Percentiles rank a stretch among this genome's conserved stretches.
phyloP scores from a whole-genome alignment of 2,329 filamentous ascomycete genomes.

The Parastagonospora avenae region DNA sequence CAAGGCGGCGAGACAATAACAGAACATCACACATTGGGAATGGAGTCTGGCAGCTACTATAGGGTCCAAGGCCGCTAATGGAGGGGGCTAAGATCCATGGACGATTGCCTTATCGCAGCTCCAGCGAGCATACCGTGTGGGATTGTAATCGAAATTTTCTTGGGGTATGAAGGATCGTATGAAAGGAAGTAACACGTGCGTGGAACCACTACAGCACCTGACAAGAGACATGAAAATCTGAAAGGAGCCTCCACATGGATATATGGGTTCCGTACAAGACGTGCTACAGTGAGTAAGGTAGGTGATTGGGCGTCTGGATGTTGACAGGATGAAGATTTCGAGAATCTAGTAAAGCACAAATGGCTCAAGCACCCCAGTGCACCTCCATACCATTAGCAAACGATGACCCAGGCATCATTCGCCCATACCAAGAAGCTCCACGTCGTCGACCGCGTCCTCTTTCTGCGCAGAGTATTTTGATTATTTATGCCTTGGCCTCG shows the following conservation, averaged over 20 bases:
- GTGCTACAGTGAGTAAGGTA: constrained; percentile 7
- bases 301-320: constrained; percentile 14
- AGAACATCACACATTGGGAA: too few species aligned
- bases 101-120: background rate
- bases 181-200: constrained; percentile 15
- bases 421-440: constrained; percentile 42
- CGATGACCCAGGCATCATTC: constrained; percentile 37
- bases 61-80: too few species aligned
- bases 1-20: too few species aligned
- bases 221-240: constrained; percentile 1
- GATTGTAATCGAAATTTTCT: constrained; percentile 24
- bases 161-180: constrained; percentile 19
- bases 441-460: constrained; percentile 40
- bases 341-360: constrained; percentile 44
- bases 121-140: constrained; percentile 11
- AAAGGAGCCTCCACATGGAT: constrained; percentile 18
- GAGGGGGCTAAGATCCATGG: background rate
- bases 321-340: constrained; percentile 45
- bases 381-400: constrained; percentile 37
- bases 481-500: constrained; percentile 66
- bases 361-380: constrained; percentile 38
- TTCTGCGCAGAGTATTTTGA: constrained; percentile 29
- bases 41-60: too few species aligned
- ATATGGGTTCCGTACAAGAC: constrained; percentile 20
- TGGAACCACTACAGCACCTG: constrained; percentile 1